Percentiles rank a stretch among this genome's conserved stretches.
Evolutionary conservation across 1,139 yeast species (phyloP).

Genomic region (Candida sanyaensis): DNA sequence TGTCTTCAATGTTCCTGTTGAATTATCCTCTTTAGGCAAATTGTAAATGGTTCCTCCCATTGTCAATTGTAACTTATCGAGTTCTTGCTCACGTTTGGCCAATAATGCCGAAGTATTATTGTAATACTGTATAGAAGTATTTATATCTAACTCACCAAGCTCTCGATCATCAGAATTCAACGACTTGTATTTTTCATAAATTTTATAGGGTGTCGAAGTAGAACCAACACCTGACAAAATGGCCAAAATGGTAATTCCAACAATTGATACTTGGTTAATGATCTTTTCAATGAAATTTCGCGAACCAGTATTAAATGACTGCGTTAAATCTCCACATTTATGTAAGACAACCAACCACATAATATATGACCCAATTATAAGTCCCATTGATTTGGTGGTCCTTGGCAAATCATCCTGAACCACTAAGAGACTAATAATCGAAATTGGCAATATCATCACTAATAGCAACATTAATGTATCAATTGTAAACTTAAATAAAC

Average conservation of each 20-base stretch:
- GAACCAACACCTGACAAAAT: constrained; percentile 75
- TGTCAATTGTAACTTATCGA: constrained; percentile 22
- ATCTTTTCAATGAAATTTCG: constrained; percentile 33
- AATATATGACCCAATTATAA: constrained; percentile 18
- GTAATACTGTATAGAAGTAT: constrained; percentile 34
- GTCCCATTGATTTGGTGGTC: constrained; percentile 8
- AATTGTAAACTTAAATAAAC: constrained; percentile 33
- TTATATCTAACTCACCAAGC: constrained; percentile 25
- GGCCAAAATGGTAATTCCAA: constrained; percentile 75
- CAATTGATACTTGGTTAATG: constrained; percentile 63
- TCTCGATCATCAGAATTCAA: constrained; percentile 4
- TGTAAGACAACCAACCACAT: constrained; percentile 38
- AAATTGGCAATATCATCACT: constrained; percentile 35
- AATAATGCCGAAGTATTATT: constrained; percentile 42
- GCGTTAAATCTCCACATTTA: constrained; percentile 39
- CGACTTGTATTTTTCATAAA: constrained; percentile 11
- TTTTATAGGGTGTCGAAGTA: constrained; percentile 57
- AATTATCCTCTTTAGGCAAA: constrained; percentile 16
- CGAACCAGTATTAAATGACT: constrained; percentile 18
- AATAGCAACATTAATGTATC: constrained; percentile 33
- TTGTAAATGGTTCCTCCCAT: constrained; percentile 33
- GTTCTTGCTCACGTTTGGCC: constrained; percentile 32
- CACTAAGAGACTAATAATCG: constrained; percentile 31
- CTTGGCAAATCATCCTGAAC: constrained; percentile 29
- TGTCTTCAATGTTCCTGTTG: constrained; percentile 15